A percentile compares a stretch with the other conserved stretches of the same genome.
phyloP scores from a whole-genome alignment of 2,329 filamentous ascomycete genomes.

The Onygenales sp. region DNA sequence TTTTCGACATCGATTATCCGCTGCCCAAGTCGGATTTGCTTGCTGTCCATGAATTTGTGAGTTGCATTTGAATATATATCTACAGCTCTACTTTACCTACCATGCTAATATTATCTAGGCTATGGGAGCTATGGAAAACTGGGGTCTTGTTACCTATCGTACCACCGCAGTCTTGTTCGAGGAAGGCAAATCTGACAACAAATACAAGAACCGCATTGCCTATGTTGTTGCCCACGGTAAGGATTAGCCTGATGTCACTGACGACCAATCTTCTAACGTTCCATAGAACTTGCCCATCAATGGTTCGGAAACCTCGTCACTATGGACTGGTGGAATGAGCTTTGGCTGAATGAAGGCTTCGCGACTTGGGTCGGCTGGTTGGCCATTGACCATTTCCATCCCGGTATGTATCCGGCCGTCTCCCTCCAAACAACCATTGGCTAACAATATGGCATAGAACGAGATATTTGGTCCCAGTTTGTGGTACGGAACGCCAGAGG shows the following conservation, averaged over 20 bases:
- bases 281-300: conserved; percentile 74
- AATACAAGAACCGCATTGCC: conserved; percentile 86
- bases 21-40: conserved; percentile 85
- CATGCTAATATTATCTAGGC: conserved; percentile 24
- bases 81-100: not conserved
- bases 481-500: conserved; percentile 57
- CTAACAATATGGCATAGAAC: conserved; percentile 46
- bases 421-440: not conserved
- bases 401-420: conserved; percentile 37
- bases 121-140: conserved; percentile 83
- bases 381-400: conserved; percentile 81
- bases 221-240: conserved; percentile 86
- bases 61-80: conserved; percentile 19
- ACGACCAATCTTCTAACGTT: conserved; percentile 3
- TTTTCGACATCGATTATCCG: conserved; percentile 88
- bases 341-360: conserved; percentile 94
- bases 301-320: conserved; percentile 95
- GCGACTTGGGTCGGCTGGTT: conserved; percentile 98
- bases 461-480: conserved; percentile 97
- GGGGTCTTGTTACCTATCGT: conserved; percentile 91
- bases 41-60: conserved; percentile 85
- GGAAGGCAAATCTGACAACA: conserved; percentile 78
- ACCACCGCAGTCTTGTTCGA: conserved; percentile 96
- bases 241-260: conserved; percentile 8
- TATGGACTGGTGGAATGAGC: conserved; percentile 94